These are phyloP conservation scores for Artemisia annua DNA, from an alignment of 129 eudicot genomes.

Conservation along the genomic window DNA sequence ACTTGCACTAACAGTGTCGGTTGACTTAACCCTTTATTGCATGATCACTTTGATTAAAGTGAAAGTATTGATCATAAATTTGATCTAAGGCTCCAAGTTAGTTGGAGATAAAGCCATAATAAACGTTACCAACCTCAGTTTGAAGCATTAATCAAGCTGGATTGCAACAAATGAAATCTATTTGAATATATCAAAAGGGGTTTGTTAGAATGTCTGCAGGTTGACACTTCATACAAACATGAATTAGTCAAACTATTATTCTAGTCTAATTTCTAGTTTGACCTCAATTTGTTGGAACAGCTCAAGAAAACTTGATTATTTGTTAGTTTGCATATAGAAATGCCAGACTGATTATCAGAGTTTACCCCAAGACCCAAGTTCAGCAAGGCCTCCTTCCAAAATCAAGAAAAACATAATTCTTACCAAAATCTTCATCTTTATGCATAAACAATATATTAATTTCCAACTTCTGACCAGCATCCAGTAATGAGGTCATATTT, in stretches of 20 bases:
- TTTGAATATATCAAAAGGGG: neutral
- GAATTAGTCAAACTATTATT: neutral
- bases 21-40: neutral
- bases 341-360: neutral
- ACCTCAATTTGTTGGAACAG: no score
- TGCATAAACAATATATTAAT: neutral
- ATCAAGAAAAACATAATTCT: neutral
- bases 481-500: neutral
- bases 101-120: neutral
- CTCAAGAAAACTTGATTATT: no score
- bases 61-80: neutral
- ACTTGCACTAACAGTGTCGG: neutral
- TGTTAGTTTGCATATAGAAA: no score
- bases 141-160: neutral
- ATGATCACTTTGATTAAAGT: neutral
- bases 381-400: neutral
- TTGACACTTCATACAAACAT: neutral
- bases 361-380: neutral
- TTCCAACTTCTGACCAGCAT: constrained; percentile 2
- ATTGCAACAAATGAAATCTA: constrained; percentile 11
- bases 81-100: neutral
- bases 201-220: neutral
- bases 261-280: no score
- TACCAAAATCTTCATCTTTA: neutral
- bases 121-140: neutral